phyloP scores from a whole-genome alignment of 352 stramenopile species.

The Sclerospora graminicola region DNA sequence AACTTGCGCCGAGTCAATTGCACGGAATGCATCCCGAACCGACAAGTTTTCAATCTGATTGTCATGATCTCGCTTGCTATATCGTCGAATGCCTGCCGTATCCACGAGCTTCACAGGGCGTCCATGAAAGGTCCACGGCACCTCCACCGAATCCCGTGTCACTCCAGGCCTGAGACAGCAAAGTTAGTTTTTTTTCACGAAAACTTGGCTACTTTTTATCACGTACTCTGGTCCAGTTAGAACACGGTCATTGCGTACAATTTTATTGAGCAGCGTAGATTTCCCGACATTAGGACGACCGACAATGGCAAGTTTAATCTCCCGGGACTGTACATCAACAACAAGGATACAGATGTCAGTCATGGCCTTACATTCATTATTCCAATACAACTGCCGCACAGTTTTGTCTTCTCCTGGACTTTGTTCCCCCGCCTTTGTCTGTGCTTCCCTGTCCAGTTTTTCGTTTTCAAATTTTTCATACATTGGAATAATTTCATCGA shows the following conservation, averaged over 20 bases:
- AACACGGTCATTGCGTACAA: constrained; percentile 71
- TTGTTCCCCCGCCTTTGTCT: no score
- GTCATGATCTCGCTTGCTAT: constrained; percentile 75
- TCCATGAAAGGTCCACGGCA: constrained; percentile 65
- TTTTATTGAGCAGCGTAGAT: no score
- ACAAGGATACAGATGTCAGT: no score
- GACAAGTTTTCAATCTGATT: constrained; percentile 83
- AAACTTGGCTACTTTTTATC: background rate
- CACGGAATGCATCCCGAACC: constrained; percentile 69
- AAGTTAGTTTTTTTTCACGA: background rate
- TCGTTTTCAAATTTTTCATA: no score
- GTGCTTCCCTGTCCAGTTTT: no score
- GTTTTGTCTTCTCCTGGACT: no score
- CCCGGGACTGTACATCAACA: no score
- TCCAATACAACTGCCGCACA: no score
- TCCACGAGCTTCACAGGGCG: constrained; percentile 73
- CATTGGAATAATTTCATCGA: no score
- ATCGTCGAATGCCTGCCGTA: constrained; percentile 71
- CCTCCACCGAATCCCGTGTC: constrained; percentile 74
- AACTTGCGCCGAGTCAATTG: constrained; percentile 72
- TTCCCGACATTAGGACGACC: no score
- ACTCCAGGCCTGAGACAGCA: constrained; percentile 47
- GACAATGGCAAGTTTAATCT: no score
- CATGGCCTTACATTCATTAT: no score
- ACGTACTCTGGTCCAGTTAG: constrained; percentile 75